Conservation (phyloP, 257 asterid species). For the Echites panduratus region DNA sequence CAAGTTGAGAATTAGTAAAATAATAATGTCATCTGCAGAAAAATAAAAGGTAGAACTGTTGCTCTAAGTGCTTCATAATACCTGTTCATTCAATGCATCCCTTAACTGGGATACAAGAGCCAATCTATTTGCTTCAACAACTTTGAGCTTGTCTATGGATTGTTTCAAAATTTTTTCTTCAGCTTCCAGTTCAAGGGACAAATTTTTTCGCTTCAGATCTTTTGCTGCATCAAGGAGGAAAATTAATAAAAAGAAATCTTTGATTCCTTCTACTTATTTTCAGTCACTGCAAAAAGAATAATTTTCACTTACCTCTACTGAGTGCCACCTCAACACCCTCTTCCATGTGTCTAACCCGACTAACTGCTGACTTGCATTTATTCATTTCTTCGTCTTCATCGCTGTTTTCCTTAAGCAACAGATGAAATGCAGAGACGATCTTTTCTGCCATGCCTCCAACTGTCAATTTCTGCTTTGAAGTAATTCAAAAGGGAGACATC, state of each 20-base stretch:
- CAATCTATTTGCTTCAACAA: constrained; percentile 59
- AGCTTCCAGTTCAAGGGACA: constrained; percentile 66
- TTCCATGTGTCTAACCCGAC: constrained; percentile 70
- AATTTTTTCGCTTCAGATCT: constrained; percentile 55
- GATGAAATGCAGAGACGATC: constrained; percentile 75
- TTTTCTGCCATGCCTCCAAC: constrained; percentile 84
- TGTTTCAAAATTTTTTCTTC: constrained; percentile 57
- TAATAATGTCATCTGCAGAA: neutral
- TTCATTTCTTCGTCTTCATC: constrained; percentile 76
- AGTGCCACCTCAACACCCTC: constrained; percentile 57
- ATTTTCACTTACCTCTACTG: constrained; percentile 44
- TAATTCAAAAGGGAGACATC: constrained; percentile 16
- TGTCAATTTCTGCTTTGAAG: constrained; percentile 62
- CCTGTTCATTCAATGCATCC: constrained; percentile 79
- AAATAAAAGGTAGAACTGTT: neutral
- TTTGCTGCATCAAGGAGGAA: constrained; percentile 39
- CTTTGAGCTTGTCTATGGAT: constrained; percentile 68
- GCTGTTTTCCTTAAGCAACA: constrained; percentile 49
- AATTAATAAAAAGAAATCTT: constrained; percentile 6
- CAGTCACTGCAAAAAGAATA: neutral
- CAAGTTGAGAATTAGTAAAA: constrained; percentile 11
- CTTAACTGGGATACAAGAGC: constrained; percentile 63
- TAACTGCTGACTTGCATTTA: constrained; percentile 66
- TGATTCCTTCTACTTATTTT: neutral
- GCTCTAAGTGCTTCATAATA: constrained; percentile 14